Base-by-base conservation (phyloP, 2,329 filamentous ascomycete species). In the Ascocoryne sarcoides region DNA sequence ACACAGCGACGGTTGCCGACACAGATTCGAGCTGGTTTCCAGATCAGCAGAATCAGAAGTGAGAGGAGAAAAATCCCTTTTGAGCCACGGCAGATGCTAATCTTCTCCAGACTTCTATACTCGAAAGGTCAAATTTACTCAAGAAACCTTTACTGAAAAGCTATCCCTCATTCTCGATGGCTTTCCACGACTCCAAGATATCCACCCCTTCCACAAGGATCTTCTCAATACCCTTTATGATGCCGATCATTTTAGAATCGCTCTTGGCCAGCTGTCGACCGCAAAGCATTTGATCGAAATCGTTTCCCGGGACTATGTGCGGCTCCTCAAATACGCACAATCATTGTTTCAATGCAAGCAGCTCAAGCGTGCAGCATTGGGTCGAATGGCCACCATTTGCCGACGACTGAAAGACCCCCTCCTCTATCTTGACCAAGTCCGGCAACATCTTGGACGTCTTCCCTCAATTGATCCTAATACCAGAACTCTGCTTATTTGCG, bases 381-480 rank as follows among this genome's bases (percentile, higher is more conserved):
- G 92, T 71, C 88, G 92, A 61, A 96, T 98, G 92, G 92, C 90
- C 50, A 98, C 92, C 14, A 87, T 98, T 57, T 87, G 87, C 68
- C 92, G 88, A 70, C 80, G 89, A 49, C 70, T 98, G 48, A 95
- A 95, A 67, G 92, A 98, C 56, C 87, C 92, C 40, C 76, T 98
- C 36, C 73, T 93, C 49, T 98, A 96, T 64, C 79, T 98, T 45
- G 92, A 98, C 66, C 89, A 96, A 67, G 87, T 94, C 50, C 82
- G 92, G 53, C 90, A 96, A 70, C 93, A 98, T 70, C 71, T 98
- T 60, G 92, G 90, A 47, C 89, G 92, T 82, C 79, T 98, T 51
- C 93, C 92, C 4, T 81, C 89, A n/a, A 98, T 98, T 62, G 93
- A 98, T 62, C 92, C 92, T 43, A 98, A 95, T 62, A 98, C 92